Percentiles rank a stretch among this genome's conserved stretches.
These are phyloP conservation scores for Fusarium haematococcum DNA, from an alignment of 2,329 filamentous ascomycete species.

Conservation along the genomic window DNA sequence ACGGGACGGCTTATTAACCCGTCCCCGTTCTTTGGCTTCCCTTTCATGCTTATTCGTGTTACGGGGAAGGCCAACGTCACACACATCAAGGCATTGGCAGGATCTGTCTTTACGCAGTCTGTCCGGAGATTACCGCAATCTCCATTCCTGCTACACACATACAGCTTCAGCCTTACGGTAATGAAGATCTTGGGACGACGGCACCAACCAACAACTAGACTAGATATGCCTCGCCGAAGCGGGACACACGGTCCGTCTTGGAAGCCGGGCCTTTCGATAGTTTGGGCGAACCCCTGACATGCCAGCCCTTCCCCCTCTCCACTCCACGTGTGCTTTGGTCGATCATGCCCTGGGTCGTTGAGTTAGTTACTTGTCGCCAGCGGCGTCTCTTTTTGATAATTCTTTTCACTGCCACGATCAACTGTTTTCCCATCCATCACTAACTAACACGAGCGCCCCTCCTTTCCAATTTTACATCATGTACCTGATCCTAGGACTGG, in stretches of 20 bases:
- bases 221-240: conserved; percentile 11
- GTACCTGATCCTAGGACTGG: neutral
- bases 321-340: conserved; percentile 2
- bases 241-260: conserved; percentile 22
- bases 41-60: neutral
- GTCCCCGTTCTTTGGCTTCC: neutral
- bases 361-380: conserved; percentile 1
- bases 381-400: conserved; percentile 15
- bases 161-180: conserved; percentile 23
- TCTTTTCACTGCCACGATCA: neutral
- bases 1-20: neutral
- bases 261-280: conserved; percentile 7
- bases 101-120: neutral
- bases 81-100: neutral
- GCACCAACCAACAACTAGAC: neutral
- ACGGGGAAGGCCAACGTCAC: neutral
- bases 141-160: neutral
- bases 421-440: neutral
- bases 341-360: neutral
- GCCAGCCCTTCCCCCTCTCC: neutral
- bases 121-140: neutral
- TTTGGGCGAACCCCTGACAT: neutral
- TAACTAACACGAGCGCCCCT: neutral
- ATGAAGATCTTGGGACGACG: conserved; percentile 8
- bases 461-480: neutral